Conservation (phyloP, 371 early-diverging fungal genomes). For the Ordospora colligata region DNA sequence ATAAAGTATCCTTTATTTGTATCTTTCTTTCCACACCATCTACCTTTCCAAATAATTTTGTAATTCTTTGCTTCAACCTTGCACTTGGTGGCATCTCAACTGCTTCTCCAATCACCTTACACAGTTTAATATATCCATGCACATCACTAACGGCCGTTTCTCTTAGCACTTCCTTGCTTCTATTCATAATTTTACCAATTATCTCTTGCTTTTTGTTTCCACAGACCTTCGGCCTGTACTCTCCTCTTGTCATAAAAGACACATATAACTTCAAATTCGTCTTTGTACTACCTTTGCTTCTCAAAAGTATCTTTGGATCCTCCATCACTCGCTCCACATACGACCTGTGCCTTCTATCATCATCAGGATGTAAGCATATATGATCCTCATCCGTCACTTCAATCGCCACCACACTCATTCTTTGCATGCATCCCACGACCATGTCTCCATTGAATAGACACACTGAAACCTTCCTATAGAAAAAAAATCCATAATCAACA, state of each 20-base stretch:
- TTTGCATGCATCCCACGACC: not conserved
- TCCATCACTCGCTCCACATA: not conserved
- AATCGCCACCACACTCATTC: not conserved
- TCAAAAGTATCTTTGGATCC: not conserved
- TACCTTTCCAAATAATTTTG: not conserved
- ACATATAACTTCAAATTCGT: slow-evolving; percentile 11
- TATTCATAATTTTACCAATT: not conserved
- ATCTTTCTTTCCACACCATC: not conserved
- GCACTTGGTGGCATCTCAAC: not conserved
- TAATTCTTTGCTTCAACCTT: not conserved
- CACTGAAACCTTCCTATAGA: slow-evolving; percentile 4
- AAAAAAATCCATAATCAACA: slow-evolving; percentile 4
- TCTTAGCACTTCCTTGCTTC: not conserved
- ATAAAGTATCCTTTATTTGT: not conserved
- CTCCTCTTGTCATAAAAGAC: not conserved
- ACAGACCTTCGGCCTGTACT: not conserved
- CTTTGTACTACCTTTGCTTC: not conserved
- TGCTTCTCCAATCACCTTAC: not conserved
- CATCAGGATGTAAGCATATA: not conserved
- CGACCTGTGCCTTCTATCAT: not conserved
- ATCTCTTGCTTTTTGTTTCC: not conserved
- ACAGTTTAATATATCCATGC: not conserved
- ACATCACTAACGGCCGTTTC: not conserved
- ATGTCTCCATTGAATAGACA: not conserved
- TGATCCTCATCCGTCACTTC: not conserved